Percentiles rank a stretch among this genome's conserved stretches.
These are phyloP conservation scores for Dovyalis caffra DNA, from an alignment of 345 rosid genomes.

Conservation along the genomic window DNA sequence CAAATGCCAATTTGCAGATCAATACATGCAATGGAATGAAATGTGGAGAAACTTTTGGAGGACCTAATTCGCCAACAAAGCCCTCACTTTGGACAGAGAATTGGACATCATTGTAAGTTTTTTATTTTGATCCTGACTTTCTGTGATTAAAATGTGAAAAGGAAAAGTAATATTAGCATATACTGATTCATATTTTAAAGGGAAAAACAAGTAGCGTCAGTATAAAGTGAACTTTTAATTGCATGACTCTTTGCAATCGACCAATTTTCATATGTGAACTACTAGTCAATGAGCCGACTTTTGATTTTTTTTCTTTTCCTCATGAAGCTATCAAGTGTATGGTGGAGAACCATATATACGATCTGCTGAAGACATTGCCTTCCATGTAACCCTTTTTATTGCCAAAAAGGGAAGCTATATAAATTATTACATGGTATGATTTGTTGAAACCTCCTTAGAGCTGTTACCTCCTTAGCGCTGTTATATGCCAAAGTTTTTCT, in stretches of 20 bases:
- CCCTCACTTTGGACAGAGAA: constrained; percentile 92
- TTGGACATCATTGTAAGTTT: constrained; percentile 76
- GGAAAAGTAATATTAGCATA: no score
- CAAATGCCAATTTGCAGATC: constrained; percentile 39
- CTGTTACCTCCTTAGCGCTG: no score
- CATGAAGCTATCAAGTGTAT: constrained; percentile 59
- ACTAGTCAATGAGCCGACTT: no score
- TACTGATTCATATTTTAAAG: no score
- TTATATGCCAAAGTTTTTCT: no score
- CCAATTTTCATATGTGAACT: no score
- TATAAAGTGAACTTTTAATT: no score
- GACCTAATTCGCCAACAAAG: constrained; percentile 78
- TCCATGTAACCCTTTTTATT: constrained; percentile 68
- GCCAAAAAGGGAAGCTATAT: constrained; percentile 78
- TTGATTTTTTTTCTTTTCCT: neutral
- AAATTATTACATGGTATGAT: constrained; percentile 91
- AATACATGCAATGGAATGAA: constrained; percentile 79
- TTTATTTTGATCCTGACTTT: no score
- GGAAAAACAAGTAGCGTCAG: no score
- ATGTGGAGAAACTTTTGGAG: constrained; percentile 80
- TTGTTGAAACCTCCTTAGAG: no score
- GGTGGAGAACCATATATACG: constrained; percentile 52
- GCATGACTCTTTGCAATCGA: no score
- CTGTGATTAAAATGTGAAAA: neutral
- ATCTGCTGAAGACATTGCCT: constrained; percentile 78